Conservation (phyloP, 2,329 filamentous ascomycete species). For the Huntiella abstrusa region DNA sequence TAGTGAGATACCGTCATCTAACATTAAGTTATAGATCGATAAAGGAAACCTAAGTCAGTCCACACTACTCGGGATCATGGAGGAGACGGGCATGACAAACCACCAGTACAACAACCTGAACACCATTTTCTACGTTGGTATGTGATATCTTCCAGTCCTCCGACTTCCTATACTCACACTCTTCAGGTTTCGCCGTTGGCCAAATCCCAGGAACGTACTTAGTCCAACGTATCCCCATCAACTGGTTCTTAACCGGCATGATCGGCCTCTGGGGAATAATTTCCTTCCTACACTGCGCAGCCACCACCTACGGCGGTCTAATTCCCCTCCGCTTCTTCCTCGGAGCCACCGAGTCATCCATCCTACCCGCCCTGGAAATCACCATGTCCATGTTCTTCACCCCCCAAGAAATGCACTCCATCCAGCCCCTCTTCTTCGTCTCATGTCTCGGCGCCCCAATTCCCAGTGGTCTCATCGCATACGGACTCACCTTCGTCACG, state of each 20-base stretch:
- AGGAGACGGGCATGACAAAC: slow-evolving; percentile 3
- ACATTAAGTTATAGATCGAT: not conserved
- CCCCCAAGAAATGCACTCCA: slow-evolving; percentile 14
- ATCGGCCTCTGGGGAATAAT: slow-evolving; percentile 9
- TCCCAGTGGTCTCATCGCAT: slow-evolving; percentile 15
- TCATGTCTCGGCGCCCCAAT: slow-evolving; percentile 15
- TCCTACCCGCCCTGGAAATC: slow-evolving; percentile 9
- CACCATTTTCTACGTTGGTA: slow-evolving; percentile 33
- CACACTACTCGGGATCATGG: slow-evolving; percentile 5
- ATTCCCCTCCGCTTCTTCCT: slow-evolving; percentile 13
- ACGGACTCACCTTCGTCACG: slow-evolving; percentile 18
- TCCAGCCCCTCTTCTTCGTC: slow-evolving; percentile 16
- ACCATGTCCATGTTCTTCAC: slow-evolving; percentile 15
- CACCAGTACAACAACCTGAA: slow-evolving; percentile 30
- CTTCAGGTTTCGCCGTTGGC: slow-evolving; percentile 1
- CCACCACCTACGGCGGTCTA: slow-evolving; percentile 12
- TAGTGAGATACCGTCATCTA: not conserved
- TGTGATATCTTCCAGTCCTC: slow-evolving; percentile 13
- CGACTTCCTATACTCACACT: not conserved
- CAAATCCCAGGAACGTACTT: slow-evolving; percentile 6
- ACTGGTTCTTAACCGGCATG: not conserved
- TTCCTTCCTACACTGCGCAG: slow-evolving; percentile 14
- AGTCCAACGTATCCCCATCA: slow-evolving; percentile 1
- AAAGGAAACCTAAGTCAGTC: slow-evolving; percentile 5
- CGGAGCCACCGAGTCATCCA: slow-evolving; percentile 13